Percentiles rank a stretch among this genome's conserved stretches.
These are phyloP conservation scores for Pestalotiopsis sp. DNA, from an alignment of 2,329 filamentous ascomycete genomes.

Conservation along the genomic window DNA sequence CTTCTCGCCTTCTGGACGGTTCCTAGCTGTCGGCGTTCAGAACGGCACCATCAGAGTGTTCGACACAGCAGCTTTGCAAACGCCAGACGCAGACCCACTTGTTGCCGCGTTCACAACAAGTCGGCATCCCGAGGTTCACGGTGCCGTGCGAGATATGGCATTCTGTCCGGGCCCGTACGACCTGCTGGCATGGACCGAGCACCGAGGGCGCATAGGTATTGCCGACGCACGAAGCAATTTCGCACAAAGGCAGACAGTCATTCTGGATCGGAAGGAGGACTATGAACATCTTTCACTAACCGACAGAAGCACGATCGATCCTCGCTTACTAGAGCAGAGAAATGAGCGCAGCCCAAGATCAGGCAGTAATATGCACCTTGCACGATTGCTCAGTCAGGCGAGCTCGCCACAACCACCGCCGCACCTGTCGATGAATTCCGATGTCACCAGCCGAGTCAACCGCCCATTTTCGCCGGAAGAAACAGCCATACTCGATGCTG, in stretches of 20 bases:
- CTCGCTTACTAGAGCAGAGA: conserved; percentile 49
- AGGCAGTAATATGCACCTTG: conserved; percentile 25
- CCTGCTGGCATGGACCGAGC: conserved; percentile 90
- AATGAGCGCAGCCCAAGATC: conserved; percentile 37
- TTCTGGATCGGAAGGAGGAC: conserved; percentile 58
- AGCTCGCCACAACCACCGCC: conserved; percentile 24
- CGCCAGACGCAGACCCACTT: conserved; percentile 56
- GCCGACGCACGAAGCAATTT: conserved; percentile 71
- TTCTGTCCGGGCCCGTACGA: conserved; percentile 91
- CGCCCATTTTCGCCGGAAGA: conserved; percentile 55
- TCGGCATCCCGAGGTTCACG: conserved; percentile 66
- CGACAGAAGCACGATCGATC: conserved; percentile 55
- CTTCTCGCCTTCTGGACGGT: conserved; percentile 70
- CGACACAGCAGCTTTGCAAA: conserved; percentile 51
- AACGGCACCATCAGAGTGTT: conserved; percentile 79
- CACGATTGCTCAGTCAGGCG: conserved; percentile 34
- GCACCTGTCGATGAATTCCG: conserved; percentile 30
- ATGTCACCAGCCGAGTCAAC: conserved; percentile 45
- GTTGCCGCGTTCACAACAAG: conserved; percentile 79
- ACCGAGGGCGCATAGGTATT: conserved; percentile 73
- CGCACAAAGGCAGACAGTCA: conserved; percentile 66
- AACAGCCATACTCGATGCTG: conserved; percentile 55
- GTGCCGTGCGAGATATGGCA: conserved; percentile 85
- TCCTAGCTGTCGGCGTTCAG: conserved; percentile 77
- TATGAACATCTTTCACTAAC: conserved; percentile 58